Evolutionary conservation across 768 basidiomycete genomes (phyloP), one percentile per base, ranked within the genome.

Genomic region (Termitomyces bulborhizus): DNA sequence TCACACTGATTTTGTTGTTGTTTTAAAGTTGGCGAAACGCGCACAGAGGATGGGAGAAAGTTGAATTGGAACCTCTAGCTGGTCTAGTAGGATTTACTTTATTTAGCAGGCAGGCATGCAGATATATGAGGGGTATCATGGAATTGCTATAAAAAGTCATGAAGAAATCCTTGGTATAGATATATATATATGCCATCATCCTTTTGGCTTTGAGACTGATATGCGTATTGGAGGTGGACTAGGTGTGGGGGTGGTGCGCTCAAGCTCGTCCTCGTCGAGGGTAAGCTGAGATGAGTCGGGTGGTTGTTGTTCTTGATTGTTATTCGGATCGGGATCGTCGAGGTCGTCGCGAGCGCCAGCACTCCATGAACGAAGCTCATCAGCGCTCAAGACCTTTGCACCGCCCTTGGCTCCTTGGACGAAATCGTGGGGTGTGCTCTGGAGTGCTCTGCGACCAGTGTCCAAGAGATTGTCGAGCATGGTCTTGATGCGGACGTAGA

Each of bases 21-120:
- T 55, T 44, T n/a, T 44, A 92, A n/a, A n/a, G 90, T 69, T 92
- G 53, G 89, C 89, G 21, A 89, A 76, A 67, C 84, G 90, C 26
- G 89, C 90, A 1, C 89, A 92, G 66, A 77, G 73, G 63, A 76
- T 82, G 60, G 72, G 73, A 18, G 80, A 81, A 41, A 74, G 74
- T 31, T 51, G 18, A 27, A 21, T 21, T 21, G 21, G 21, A 21
- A 21, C 21, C 21, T 21, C 21, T 21, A 21, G 21, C 21, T 21
- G 21, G 21, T 21, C 21, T 21, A 21, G 21, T 21, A 21, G 21
- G 21, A 21, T 21, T 21, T 21, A 21, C 21, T 21, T 21, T 21
- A 21, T 21, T 21, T 21, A 21, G 21, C 21, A 21, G 21, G 41
- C 41, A 26, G 3, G 34, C 34, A 34, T 12, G 12, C 0, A 34